Evolutionary conservation across 805 yeast species (phyloP).

Genomic region (Myxozyma nipponensis): DNA sequence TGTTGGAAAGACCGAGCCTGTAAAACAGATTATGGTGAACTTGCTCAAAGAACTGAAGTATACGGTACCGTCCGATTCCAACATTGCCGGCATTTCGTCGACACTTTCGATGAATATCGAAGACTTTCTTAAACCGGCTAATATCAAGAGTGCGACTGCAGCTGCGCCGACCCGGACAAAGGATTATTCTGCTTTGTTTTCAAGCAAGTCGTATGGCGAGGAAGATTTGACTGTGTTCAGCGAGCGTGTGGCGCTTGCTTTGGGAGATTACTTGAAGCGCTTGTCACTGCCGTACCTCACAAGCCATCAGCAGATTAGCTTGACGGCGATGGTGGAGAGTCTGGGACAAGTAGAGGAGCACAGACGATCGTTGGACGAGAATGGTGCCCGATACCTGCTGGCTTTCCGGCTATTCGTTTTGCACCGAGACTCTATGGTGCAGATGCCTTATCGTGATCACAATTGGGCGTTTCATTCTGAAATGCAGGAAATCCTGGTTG

Average conservation of each 20-base stretch:
- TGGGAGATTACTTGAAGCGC: slow-evolving; percentile 59
- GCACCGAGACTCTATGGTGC: slow-evolving; percentile 48
- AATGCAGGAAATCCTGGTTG: slow-evolving; percentile 63
- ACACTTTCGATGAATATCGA: slow-evolving; percentile 34
- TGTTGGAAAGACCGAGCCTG: slow-evolving; percentile 54
- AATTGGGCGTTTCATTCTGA: slow-evolving; percentile 85
- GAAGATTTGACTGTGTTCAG: slow-evolving; percentile 39
- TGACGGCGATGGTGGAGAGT: slow-evolving; percentile 65
- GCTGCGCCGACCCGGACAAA: slow-evolving; percentile 13
- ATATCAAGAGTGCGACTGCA: neutral
- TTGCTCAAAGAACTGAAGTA: slow-evolving; percentile 53
- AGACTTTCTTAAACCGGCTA: slow-evolving; percentile 31
- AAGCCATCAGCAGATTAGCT: slow-evolving; percentile 85
- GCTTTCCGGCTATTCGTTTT: slow-evolving; percentile 38
- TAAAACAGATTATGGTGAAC: slow-evolving; percentile 52
- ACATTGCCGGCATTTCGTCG: slow-evolving; percentile 35
- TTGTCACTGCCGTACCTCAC: slow-evolving; percentile 74
- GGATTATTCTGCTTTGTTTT: slow-evolving; percentile 17
- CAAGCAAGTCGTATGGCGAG: slow-evolving; percentile 1
- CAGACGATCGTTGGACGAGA: slow-evolving; percentile 47
- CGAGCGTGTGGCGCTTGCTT: slow-evolving; percentile 43
- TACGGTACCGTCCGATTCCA: slow-evolving; percentile 46
- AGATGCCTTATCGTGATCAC: slow-evolving; percentile 72
- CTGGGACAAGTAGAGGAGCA: slow-evolving; percentile 52
- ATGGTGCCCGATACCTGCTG: slow-evolving; percentile 59